These are phyloP conservation scores for Vigna reflexopilosa DNA, from an alignment of 306 rosid species.

Conservation along the genomic window DNA sequence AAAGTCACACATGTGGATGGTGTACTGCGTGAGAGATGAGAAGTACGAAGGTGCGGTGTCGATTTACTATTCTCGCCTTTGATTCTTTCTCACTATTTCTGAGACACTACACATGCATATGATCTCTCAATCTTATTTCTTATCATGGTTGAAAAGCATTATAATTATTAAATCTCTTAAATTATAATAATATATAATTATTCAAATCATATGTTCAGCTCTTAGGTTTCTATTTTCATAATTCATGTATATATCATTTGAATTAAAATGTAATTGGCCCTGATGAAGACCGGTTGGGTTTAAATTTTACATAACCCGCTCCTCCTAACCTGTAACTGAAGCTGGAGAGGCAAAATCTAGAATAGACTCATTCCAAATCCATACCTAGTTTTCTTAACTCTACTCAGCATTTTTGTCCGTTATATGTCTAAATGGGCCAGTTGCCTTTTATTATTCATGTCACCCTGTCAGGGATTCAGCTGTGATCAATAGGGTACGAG, in stretches of 20 bases:
- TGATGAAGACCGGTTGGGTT: not conserved
- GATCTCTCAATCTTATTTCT: not conserved
- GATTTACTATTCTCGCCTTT: not conserved
- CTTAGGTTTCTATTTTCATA: not conserved
- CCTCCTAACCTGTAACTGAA: not conserved
- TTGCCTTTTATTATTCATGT: constrained; percentile 13
- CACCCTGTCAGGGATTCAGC: constrained; percentile 9
- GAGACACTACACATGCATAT: not conserved
- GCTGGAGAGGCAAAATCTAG: not conserved
- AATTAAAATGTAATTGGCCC: not conserved
- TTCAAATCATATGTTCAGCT: not conserved
- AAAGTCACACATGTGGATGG: not conserved
- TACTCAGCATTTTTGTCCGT: constrained; percentile 15
- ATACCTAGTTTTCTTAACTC: not conserved
- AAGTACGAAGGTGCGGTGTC: not conserved
- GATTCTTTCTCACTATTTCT: not conserved
- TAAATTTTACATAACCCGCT: not conserved
- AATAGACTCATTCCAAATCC: not conserved
- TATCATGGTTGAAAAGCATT: not conserved
- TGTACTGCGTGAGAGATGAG: not conserved
- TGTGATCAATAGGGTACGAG: constrained; percentile 10
- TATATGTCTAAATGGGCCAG: not conserved
- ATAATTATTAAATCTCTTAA: not conserved
- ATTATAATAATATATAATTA: not conserved
- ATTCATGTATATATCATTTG: not conserved